phyloP scores from a whole-genome alignment of 345 rosid species.

The Populus deltoides region DNA sequence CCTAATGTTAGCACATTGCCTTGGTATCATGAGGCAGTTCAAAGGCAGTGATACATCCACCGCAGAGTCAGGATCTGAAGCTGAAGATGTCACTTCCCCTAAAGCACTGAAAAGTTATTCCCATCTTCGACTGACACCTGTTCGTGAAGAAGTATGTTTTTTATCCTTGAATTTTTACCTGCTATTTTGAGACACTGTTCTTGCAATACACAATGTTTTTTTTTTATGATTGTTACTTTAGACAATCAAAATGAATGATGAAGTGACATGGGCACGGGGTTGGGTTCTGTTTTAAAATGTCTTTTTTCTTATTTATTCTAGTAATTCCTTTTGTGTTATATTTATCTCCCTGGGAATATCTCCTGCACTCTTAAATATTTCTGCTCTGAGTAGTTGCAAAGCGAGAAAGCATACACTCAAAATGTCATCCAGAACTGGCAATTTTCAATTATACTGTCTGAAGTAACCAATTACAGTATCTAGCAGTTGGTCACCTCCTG shows the following conservation, averaged over 20 bases:
- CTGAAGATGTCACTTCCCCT: conserved; percentile 87
- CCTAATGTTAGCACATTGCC: not conserved
- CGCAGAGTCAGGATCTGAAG: conserved; percentile 99
- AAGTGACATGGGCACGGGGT: not conserved
- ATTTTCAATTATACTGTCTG: not conserved
- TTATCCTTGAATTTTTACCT: not conserved
- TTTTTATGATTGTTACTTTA: not conserved
- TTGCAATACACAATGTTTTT: not conserved
- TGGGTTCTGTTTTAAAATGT: not conserved
- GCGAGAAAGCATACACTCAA: not conserved
- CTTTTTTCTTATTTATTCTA: not conserved
- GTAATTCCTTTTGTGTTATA: not conserved
- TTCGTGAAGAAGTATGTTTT: conserved; percentile 84
- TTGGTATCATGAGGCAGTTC: conserved; percentile 43
- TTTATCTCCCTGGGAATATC: conserved; percentile 1
- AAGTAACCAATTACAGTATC: not conserved
- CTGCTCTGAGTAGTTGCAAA: not conserved
- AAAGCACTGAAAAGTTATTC: conserved; percentile 81
- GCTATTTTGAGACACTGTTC: not conserved
- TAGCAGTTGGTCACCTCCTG: not conserved
- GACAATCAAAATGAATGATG: not conserved
- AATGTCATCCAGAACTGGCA: no score
- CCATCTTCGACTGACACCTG: conserved; percentile 89
- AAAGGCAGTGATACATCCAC: conserved; percentile 97
- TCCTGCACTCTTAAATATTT: not conserved